phyloP scores from a whole-genome alignment of 805 yeast species.

The Sungouiozyma ichnusensis region DNA sequence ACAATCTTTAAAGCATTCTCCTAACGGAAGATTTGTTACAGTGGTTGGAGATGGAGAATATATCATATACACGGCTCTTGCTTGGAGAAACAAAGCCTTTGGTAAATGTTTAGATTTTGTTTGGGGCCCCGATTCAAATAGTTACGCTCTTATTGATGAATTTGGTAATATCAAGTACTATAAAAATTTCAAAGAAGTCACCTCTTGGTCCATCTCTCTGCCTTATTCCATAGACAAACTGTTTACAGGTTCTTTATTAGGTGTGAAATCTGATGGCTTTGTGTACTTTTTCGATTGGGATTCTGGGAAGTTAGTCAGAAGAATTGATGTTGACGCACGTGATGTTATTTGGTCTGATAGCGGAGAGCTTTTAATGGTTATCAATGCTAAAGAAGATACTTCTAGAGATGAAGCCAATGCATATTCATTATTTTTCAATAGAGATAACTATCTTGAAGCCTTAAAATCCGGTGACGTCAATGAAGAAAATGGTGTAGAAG shows the following conservation, averaged over 20 bases:
- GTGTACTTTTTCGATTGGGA: slow-evolving; percentile 93
- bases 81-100: slow-evolving; percentile 94
- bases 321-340: slow-evolving; percentile 75
- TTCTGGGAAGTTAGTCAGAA: slow-evolving; percentile 67
- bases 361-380: slow-evolving; percentile 77
- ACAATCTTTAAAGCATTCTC: slow-evolving; percentile 77
- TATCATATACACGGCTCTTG: slow-evolving; percentile 89
- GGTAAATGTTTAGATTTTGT: slow-evolving; percentile 86
- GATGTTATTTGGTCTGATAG: slow-evolving; percentile 89
- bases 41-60: slow-evolving; percentile 98
- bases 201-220: slow-evolving; percentile 51
- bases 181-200: slow-evolving; percentile 76
- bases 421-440: slow-evolving; percentile 66
- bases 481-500: slow-evolving; percentile 83
- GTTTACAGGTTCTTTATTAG: slow-evolving; percentile 81
- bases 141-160: slow-evolving; percentile 73
- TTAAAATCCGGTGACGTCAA: slow-evolving; percentile 46
- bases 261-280: slow-evolving; percentile 75
- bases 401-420: slow-evolving; percentile 37
- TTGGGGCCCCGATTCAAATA: slow-evolving; percentile 88
- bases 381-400: slow-evolving; percentile 40
- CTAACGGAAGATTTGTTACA: slow-evolving; percentile 94
- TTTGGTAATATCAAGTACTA: slow-evolving; percentile 54
- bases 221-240: slow-evolving; percentile 68
- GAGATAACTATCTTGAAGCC: slow-evolving; percentile 55